These are phyloP conservation scores for Globisporangium heterothallicum DNA, from an alignment of 352 stramenopile genomes.

Conservation along the genomic window DNA sequence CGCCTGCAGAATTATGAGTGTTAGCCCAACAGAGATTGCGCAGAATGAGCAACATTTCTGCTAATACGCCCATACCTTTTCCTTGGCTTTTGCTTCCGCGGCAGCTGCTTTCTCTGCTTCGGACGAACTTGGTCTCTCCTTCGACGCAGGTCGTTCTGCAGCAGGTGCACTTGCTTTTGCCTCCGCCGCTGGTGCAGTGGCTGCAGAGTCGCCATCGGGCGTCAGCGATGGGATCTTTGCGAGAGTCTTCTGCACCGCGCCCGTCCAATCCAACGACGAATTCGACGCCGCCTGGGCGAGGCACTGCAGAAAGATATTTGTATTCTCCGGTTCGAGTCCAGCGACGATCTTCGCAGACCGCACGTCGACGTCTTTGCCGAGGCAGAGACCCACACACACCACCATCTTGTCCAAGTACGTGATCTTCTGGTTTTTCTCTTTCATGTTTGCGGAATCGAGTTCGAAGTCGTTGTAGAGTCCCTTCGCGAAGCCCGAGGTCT, in stretches of 20 bases:
- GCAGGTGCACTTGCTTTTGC: constrained; percentile 16
- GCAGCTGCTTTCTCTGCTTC: constrained; percentile 30
- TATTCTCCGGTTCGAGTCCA: constrained; percentile 79
- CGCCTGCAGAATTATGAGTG: constrained; percentile 4
- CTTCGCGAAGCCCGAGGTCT: constrained; percentile 83
- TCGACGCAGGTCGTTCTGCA: constrained; percentile 32
- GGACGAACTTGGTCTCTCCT: constrained; percentile 28
- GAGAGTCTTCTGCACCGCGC: constrained; percentile 57
- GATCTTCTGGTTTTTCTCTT: constrained; percentile 84
- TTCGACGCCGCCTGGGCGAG: constrained; percentile 57
- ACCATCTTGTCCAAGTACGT: constrained; percentile 87
- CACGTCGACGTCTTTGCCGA: constrained; percentile 67
- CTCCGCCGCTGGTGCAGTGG: constrained; percentile 15
- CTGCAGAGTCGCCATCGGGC: constrained; percentile 30
- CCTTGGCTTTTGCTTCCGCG: constrained; percentile 46
- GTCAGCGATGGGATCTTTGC: constrained; percentile 59
- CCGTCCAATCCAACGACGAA: constrained; percentile 56
- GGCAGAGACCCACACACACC: constrained; percentile 55
- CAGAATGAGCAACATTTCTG: not conserved
- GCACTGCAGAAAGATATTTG: constrained; percentile 72
- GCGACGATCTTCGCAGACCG: constrained; percentile 84
- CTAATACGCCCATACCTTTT: constrained; percentile 21
- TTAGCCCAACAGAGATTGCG: not conserved
- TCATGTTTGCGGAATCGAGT: constrained; percentile 75
- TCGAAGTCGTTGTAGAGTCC: constrained; percentile 81